Evolutionary conservation across 176 grass and related monocot genomes (phyloP).

Genomic region (Pontederia paniculata): DNA sequence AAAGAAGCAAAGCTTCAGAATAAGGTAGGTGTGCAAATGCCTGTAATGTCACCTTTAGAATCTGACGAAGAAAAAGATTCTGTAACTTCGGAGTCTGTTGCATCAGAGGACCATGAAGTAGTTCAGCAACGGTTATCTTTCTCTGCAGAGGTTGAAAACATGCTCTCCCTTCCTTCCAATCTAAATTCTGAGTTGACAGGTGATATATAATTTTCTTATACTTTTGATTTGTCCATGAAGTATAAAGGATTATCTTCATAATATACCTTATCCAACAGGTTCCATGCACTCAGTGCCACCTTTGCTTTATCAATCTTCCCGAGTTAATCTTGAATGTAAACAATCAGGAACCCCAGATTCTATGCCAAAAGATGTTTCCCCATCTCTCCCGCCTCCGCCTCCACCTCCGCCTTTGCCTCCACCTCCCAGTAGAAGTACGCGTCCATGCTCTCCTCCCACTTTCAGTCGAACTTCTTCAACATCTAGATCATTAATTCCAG

Average conservation of each 20-base stretch:
- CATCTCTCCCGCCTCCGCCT: constrained; percentile 2
- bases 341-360: constrained; percentile 20
- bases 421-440: neutral
- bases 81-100: constrained; percentile 80
- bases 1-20: constrained; percentile 57
- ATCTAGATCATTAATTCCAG: neutral
- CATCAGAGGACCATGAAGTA: constrained; percentile 56
- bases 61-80: constrained; percentile 97
- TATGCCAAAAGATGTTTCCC: constrained; percentile 14
- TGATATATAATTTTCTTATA: constrained; percentile 11
- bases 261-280: constrained; percentile 16
- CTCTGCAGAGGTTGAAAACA: constrained; percentile 38
- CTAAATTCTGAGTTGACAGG: constrained; percentile 62
- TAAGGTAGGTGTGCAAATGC: constrained; percentile 59
- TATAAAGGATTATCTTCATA: neutral
- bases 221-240: neutral
- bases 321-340: constrained; percentile 22
- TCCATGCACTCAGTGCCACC: constrained; percentile 9
- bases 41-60: constrained; percentile 58
- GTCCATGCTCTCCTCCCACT: neutral
- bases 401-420: neutral
- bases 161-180: constrained; percentile 22
- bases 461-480: neutral
- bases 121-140: constrained; percentile 38
- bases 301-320: constrained; percentile 6